These are phyloP conservation scores for Orbilia blumenaviensis DNA, from an alignment of 2,329 filamentous ascomycete genomes.

Conservation along the genomic window DNA sequence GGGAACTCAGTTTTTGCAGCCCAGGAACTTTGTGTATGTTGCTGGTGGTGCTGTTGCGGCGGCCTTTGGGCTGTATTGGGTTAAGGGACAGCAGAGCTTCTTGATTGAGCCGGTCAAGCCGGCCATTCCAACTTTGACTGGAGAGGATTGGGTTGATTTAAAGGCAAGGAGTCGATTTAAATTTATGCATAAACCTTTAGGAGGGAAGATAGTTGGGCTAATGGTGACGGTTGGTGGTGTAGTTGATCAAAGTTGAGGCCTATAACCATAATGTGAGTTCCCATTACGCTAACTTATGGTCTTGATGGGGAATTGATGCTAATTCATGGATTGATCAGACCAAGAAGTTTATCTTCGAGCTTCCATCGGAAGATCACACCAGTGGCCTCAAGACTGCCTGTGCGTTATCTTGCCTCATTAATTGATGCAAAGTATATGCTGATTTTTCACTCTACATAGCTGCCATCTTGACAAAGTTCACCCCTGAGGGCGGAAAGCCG, in stretches of 20 bases:
- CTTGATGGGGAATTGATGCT: neutral
- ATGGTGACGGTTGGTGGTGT: neutral
- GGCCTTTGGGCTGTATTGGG: slow-evolving; percentile 68
- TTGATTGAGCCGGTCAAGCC: slow-evolving; percentile 55
- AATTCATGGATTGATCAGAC: slow-evolving; percentile 21
- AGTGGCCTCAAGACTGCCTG: slow-evolving; percentile 84
- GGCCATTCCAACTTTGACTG: slow-evolving; percentile 54
- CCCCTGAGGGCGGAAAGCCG: slow-evolving; percentile 84
- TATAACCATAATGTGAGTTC: slow-evolving; percentile 49
- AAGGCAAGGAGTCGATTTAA: slow-evolving; percentile 20
- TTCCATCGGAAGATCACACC: slow-evolving; percentile 83
- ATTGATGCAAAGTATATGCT: neutral
- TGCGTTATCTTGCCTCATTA: slow-evolving; percentile 59
- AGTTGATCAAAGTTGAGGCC: slow-evolving; percentile 46
- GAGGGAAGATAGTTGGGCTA: neutral
- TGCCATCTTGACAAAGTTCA: slow-evolving; percentile 90
- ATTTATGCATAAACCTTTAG: neutral
- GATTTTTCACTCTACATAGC: slow-evolving; percentile 61
- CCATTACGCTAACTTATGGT: neutral
- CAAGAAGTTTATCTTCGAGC: slow-evolving; percentile 87
- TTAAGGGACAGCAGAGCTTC: slow-evolving; percentile 38
- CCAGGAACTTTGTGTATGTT: slow-evolving; percentile 66
- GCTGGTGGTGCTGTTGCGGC: slow-evolving; percentile 70
- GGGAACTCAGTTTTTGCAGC: slow-evolving; percentile 46
- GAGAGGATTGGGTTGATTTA: slow-evolving; percentile 62